Conservation (phyloP, 371 early-diverging fungal species). For the Mucor racemosus region DNA sequence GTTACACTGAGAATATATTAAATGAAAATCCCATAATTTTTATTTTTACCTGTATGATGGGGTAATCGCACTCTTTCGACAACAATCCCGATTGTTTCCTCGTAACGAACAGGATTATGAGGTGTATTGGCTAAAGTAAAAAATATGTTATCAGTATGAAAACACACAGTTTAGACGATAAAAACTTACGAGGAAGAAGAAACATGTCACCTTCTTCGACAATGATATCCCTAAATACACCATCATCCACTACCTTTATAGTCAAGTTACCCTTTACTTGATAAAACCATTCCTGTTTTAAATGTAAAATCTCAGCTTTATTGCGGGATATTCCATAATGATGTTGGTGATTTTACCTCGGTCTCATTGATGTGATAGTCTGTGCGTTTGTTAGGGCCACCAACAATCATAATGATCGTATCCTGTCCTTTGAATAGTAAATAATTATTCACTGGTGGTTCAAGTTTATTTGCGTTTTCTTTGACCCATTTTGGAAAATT, state of each 20-base stretch:
- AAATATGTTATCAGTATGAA: no score
- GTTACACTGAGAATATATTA: slow-evolving; percentile 14
- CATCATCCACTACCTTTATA: slow-evolving; percentile 83
- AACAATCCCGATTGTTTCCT: slow-evolving; percentile 93
- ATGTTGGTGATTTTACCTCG: slow-evolving; percentile 61
- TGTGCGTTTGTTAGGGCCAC: slow-evolving; percentile 84
- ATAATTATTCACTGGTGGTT: slow-evolving; percentile 96
- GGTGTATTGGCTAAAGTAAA: slow-evolving; percentile 73
- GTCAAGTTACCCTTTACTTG: slow-evolving; percentile 92
- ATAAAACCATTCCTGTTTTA: slow-evolving; percentile 90
- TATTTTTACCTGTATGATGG: slow-evolving; percentile 77
- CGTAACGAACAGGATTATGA: slow-evolving; percentile 93
- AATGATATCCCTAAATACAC: slow-evolving; percentile 79
- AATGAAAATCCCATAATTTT: slow-evolving; percentile 9
- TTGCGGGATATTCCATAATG: not conserved
- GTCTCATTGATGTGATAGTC: slow-evolving; percentile 97
- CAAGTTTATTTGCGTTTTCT: slow-evolving; percentile 80
- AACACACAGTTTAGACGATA: no score
- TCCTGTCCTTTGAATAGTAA: slow-evolving; percentile 82
- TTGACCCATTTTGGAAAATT: slow-evolving; percentile 90
- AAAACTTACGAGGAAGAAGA: slow-evolving; percentile 80
- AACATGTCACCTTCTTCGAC: slow-evolving; percentile 96
- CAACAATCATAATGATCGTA: slow-evolving; percentile 89
- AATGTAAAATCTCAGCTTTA: not conserved
- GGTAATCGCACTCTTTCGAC: slow-evolving; percentile 85